These are phyloP conservation scores for Venturia asperata DNA, from an alignment of 2,329 filamentous ascomycete genomes.

Conservation along the genomic window DNA sequence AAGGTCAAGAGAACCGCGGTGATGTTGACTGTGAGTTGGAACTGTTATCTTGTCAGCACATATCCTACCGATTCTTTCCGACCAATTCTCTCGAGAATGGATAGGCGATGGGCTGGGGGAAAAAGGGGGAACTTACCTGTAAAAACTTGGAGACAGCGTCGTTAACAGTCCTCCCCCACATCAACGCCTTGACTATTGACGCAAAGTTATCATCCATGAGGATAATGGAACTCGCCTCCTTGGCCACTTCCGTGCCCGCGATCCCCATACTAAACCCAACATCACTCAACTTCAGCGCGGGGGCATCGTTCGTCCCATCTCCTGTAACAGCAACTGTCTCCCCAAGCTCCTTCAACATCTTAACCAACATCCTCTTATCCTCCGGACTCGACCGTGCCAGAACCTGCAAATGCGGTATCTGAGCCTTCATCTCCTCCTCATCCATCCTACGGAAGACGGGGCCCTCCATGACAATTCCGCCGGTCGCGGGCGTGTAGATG, in stretches of 20 bases:
- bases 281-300: constrained; percentile 72
- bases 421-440: constrained; percentile 46
- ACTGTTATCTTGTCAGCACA: constrained; percentile 34
- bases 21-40: constrained; percentile 82
- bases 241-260: constrained; percentile 73
- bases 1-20: constrained; percentile 85
- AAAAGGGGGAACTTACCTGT: background rate
- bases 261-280: constrained; percentile 85
- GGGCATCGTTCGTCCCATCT: constrained; percentile 78
- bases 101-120: background rate
- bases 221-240: constrained; percentile 78
- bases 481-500: constrained; percentile 53
- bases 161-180: constrained; percentile 56
- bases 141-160: constrained; percentile 39
- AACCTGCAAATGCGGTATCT: constrained; percentile 58
- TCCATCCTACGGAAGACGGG: constrained; percentile 69
- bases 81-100: background rate
- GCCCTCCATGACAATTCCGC: constrained; percentile 69
- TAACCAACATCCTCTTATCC: constrained; percentile 60
- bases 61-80: no score
- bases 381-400: constrained; percentile 63
- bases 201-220: constrained; percentile 84
- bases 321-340: constrained; percentile 79
- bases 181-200: constrained; percentile 76
- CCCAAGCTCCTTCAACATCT: constrained; percentile 56